phyloP scores from a whole-genome alignment of 805 yeast species.

The Starmerella asiatica region DNA sequence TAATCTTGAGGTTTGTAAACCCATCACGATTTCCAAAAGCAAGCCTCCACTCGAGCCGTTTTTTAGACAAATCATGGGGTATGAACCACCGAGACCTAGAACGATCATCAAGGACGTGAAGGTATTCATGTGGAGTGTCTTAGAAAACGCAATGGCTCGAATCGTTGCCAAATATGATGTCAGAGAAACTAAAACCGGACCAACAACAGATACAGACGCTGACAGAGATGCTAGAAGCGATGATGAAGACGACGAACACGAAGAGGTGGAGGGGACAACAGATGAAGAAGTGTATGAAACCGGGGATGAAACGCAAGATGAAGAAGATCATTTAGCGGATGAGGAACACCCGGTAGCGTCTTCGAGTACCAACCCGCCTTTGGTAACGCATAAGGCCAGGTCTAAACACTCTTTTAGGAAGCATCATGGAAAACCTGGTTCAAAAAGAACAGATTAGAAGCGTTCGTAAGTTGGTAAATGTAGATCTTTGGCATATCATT shows the following conservation, averaged over 20 bases:
- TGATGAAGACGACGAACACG: neutral
- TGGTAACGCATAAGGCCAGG: too few relatives aligned
- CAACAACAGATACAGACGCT: neutral
- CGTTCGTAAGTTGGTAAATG: too few relatives aligned
- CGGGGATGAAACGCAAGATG: neutral
- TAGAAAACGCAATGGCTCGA: constrained; percentile 41
- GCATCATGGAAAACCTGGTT: too few relatives aligned
- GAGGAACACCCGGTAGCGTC: too few relatives aligned
- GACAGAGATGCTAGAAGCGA: neutral
- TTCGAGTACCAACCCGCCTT: too few relatives aligned
- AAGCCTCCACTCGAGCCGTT: constrained; percentile 29
- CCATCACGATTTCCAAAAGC: constrained; percentile 43
- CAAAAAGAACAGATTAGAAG: too few relatives aligned
- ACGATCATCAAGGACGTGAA: constrained; percentile 60
- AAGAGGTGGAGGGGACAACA: neutral
- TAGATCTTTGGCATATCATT: too few relatives aligned
- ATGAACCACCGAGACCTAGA: constrained; percentile 50
- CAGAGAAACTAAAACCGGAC: neutral
- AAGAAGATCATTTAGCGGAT: too few relatives aligned
- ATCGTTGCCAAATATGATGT: constrained; percentile 43
- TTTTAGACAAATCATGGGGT: constrained; percentile 43
- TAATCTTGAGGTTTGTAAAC: constrained; percentile 50
- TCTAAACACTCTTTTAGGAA: too few relatives aligned
- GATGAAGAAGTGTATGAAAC: neutral
- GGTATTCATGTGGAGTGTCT: constrained; percentile 46